phyloP scores from a whole-genome alignment of 2,329 filamentous ascomycete species.

The Aquanectria penicillioides region DNA sequence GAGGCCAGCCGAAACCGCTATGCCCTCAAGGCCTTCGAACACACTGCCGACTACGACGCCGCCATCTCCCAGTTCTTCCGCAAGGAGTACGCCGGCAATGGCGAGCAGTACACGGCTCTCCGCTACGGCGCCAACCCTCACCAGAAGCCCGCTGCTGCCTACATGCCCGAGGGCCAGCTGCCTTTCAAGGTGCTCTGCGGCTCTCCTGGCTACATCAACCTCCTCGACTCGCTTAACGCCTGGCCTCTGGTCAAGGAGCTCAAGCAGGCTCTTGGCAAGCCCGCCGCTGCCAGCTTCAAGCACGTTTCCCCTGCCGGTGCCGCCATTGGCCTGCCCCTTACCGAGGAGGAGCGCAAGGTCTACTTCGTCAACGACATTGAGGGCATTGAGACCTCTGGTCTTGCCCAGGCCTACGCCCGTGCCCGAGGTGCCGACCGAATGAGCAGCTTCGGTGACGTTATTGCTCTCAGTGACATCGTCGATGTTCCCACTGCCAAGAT shows the following conservation, averaged over 20 bases:
- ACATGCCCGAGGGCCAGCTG: slow-evolving; percentile 74
- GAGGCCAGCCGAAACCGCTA: slow-evolving; percentile 88
- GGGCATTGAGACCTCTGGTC: slow-evolving; percentile 83
- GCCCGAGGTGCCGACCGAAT: slow-evolving; percentile 96
- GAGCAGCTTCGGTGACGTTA: slow-evolving; percentile 98
- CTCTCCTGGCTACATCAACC: slow-evolving; percentile 95
- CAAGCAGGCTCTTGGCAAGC: slow-evolving; percentile 84
- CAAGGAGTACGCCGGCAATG: slow-evolving; percentile 91
- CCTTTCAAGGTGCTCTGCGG: slow-evolving; percentile 96
- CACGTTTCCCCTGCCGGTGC: slow-evolving; percentile 97
- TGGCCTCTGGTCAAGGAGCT: slow-evolving; percentile 98
- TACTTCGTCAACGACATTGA: slow-evolving; percentile 98
- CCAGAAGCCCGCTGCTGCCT: slow-evolving; percentile 95
- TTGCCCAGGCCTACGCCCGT: slow-evolving; percentile 95
- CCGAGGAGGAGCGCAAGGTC: slow-evolving; percentile 89
- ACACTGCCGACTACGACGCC: slow-evolving; percentile 95
- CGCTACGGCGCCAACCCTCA: slow-evolving; percentile 98
- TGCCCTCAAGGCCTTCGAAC: slow-evolving; percentile 97
- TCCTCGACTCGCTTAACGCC: slow-evolving; percentile 94
- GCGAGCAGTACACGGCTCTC: slow-evolving; percentile 83
- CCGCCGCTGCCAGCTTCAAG: slow-evolving; percentile 98
- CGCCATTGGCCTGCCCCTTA: slow-evolving; percentile 90
- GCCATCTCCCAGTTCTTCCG: slow-evolving; percentile 98
- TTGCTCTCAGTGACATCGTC: slow-evolving; percentile 90
- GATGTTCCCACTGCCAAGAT: slow-evolving; percentile 96